Conservation (phyloP, 805 yeast genomes). For the Metschnikowia peoriensis region DNA sequence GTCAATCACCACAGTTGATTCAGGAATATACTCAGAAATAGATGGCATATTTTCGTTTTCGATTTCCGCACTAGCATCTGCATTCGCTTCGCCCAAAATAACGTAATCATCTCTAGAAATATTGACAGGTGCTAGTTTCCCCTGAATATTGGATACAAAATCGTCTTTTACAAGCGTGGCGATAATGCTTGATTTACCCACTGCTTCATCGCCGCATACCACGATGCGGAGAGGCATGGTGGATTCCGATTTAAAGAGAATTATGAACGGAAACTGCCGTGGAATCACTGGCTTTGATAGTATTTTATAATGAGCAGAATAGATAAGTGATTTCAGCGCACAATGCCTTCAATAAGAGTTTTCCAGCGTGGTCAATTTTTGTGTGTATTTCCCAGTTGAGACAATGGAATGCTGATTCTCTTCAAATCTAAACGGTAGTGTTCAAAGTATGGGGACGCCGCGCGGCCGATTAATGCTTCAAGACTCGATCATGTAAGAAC, state of each 20-base stretch:
- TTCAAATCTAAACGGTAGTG: neutral
- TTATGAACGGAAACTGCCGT: neutral
- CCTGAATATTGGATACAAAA: conserved; percentile 66
- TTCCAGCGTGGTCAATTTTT: neutral
- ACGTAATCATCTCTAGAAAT: conserved; percentile 68
- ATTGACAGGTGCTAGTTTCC: conserved; percentile 78
- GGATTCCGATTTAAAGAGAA: neutral
- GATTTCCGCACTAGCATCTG: conserved; percentile 12
- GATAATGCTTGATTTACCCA: conserved; percentile 78
- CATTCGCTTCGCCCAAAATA: conserved; percentile 21
- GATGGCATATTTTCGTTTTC: conserved; percentile 1
- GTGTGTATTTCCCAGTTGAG: neutral
- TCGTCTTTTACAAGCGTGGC: conserved; percentile 80
- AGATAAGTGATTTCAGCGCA: neutral
- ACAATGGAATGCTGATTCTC: neutral
- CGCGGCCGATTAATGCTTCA: no score
- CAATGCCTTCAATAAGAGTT: neutral
- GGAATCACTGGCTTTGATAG: neutral
- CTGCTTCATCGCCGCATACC: conserved; percentile 92
- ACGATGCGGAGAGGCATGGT: conserved; percentile 64
- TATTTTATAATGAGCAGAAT: no score
- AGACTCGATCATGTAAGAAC: no score
- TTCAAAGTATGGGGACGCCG: no score
- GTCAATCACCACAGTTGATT: conserved; percentile 71
- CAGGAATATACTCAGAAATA: conserved; percentile 35